phyloP scores from a whole-genome alignment of 1,139 yeast species.

The Pichia sp. region DNA sequence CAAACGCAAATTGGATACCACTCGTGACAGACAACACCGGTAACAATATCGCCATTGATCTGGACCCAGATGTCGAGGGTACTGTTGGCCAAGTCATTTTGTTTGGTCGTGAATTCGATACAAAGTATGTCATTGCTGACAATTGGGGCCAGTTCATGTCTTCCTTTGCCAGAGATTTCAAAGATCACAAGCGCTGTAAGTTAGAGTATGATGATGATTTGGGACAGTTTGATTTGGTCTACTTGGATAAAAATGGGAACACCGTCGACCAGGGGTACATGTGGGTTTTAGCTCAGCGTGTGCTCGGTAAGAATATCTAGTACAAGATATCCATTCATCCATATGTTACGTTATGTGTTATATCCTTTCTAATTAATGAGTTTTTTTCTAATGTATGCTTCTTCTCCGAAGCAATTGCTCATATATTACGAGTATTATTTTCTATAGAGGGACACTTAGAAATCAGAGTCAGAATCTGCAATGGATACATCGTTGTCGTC shows the following conservation, averaged over 20 bases:
- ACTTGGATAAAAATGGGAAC: slow-evolving; percentile 40
- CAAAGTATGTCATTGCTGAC: slow-evolving; percentile 48
- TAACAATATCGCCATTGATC: slow-evolving; percentile 81
- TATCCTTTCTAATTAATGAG: too few species aligned
- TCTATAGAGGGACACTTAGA: too few species aligned
- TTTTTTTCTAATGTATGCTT: too few species aligned
- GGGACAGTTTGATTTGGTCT: slow-evolving; percentile 77
- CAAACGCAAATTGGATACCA: slow-evolving; percentile 90
- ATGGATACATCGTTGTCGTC: too few species aligned
- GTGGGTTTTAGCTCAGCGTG: slow-evolving; percentile 41
- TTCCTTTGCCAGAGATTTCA: slow-evolving; percentile 40
- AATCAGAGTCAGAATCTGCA: too few species aligned
- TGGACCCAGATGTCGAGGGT: slow-evolving; percentile 76
- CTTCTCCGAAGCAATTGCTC: too few species aligned
- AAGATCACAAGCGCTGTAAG: slow-evolving; percentile 42
- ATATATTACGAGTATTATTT: too few species aligned
- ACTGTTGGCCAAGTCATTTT: slow-evolving; percentile 61
- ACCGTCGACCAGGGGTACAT: slow-evolving; percentile 37
- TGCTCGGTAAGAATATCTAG: slow-evolving; percentile 4
- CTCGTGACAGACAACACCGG: slow-evolving; percentile 82
- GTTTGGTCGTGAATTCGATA: slow-evolving; percentile 56
- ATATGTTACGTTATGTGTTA: too few species aligned
- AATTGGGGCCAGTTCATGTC: slow-evolving; percentile 47
- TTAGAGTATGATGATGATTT: slow-evolving; percentile 86
- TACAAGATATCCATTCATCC: not conserved